Evolutionary conservation across 129 eudicot species (phyloP), one percentile per base, ranked within the genome.

Genomic region (Chrysanthemum seticuspe): DNA sequence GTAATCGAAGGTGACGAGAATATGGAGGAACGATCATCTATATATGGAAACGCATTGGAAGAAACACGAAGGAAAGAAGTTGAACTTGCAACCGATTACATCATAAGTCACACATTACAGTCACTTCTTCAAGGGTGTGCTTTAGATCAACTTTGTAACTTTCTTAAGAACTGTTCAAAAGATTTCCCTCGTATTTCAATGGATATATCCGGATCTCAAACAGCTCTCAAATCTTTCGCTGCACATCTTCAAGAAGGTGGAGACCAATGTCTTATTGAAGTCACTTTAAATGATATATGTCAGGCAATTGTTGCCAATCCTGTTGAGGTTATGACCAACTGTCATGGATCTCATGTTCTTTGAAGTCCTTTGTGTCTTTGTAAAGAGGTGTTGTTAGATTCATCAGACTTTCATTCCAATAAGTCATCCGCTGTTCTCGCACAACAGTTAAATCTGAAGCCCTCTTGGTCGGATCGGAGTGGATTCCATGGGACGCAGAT

Each of bases 301-400:
- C 76, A 83, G 96, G 86, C 79, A 48, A 88, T 90, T 62, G 91
- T 86, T 74, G 78, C 49, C 29, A 87, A 79, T 77, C 93, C 96
- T 72, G 86, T 90, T 75, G 92, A 86, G 54, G 80, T 94, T 67
- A 88, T 90, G 97, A 83, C 89, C 74, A 84, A 86, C 78, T 84
- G 96, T 68, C 72, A 94, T 79, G 98, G 96, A 58, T 94, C 98
- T 50, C 98, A 94, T 83, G 98, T 94, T 70, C 89, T 94, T 60
- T 82, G 98, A 65, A 90, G 96, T 74, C 87, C 90, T 75, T 81
- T 94, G 16, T 88, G 96, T 80, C 86, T 94, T 4, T 94, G 96
- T 79, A 84, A 88, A 94, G 98, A 97, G 76, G 85, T 81, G 34
- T 85, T 89, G 0, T 77, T 88, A 61, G 90, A 90, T 62, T 85